Evolutionary conservation across 2,329 filamentous ascomycete species (phyloP).

Genomic region (Graphilbum ipis-grandicollis): DNA sequence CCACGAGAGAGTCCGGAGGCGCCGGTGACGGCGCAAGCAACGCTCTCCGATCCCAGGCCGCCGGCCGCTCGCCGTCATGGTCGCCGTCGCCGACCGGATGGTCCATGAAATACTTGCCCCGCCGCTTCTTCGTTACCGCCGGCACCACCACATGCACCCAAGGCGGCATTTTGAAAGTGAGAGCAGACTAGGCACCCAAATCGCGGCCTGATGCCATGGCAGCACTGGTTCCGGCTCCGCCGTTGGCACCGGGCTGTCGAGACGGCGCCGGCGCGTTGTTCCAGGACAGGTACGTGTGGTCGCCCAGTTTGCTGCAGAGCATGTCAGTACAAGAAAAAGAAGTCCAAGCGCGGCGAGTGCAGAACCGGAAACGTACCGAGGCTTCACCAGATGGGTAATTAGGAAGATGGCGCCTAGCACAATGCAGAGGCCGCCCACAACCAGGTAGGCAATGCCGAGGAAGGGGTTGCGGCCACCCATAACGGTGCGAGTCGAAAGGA

Average conservation of each 20-base stretch:
- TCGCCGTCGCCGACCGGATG: neutral
- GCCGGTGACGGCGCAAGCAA: too few relatives aligned
- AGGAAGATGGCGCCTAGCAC: constrained; percentile 78
- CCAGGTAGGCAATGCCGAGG: constrained; percentile 88
- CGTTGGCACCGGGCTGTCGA: constrained; percentile 18
- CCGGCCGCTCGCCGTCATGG: neutral
- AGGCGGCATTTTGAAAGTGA: neutral
- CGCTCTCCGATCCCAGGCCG: too few relatives aligned
- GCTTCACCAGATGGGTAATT: constrained; percentile 76
- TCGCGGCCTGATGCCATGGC: constrained; percentile 40
- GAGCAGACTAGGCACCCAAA: constrained; percentile 10
- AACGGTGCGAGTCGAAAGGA: constrained; percentile 77
- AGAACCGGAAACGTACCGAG: constrained; percentile 42
- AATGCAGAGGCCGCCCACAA: constrained; percentile 86
- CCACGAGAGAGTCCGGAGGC: too few relatives aligned
- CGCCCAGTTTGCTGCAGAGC: constrained; percentile 70
- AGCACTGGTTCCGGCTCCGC: constrained; percentile 15
- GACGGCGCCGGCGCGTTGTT: constrained; percentile 41
- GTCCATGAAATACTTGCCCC: too few relatives aligned
- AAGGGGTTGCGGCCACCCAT: constrained; percentile 94
- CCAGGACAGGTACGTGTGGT: constrained; percentile 96
- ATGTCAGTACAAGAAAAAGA: neutral
- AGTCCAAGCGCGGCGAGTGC: neutral
- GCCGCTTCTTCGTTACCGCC: neutral
- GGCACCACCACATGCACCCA: neutral